phyloP scores from a whole-genome alignment of 2,329 filamentous ascomycete genomes.

The Chrysosporium keratinophilum region DNA sequence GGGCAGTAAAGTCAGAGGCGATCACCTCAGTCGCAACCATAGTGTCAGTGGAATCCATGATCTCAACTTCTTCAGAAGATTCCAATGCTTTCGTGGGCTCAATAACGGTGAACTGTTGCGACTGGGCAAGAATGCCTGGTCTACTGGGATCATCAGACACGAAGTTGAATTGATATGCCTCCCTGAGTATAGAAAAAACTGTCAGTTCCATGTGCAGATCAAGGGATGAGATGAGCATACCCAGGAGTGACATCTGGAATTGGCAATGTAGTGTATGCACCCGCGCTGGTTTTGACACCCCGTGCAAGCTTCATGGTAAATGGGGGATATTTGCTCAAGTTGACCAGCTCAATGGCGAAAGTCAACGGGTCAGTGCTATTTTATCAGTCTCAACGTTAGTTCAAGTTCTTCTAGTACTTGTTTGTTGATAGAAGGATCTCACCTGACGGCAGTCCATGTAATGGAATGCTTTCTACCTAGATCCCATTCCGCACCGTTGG shows the following conservation, averaged over 20 bases:
- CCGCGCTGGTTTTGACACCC: slow-evolving; percentile 28
- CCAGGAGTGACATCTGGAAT: slow-evolving; percentile 3
- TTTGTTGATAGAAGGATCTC: slow-evolving; percentile 6
- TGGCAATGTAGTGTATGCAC: slow-evolving; percentile 11
- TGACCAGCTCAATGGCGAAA: slow-evolving; percentile 36
- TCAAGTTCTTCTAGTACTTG: not conserved
- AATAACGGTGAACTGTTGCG: slow-evolving; percentile 26
- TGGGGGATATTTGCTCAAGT: slow-evolving; percentile 29
- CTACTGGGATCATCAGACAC: slow-evolving; percentile 26
- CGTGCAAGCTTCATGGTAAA: slow-evolving; percentile 26
- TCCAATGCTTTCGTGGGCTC: not conserved
- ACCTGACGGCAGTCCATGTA: slow-evolving; percentile 33
- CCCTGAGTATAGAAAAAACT: slow-evolving; percentile 16
- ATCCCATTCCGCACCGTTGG: slow-evolving; percentile 26
- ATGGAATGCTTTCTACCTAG: slow-evolving; percentile 31
- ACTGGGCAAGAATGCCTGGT: slow-evolving; percentile 36
- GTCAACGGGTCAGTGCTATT: slow-evolving; percentile 33
- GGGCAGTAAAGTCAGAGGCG: not conserved
- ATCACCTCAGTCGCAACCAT: not conserved
- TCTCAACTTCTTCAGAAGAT: not conserved
- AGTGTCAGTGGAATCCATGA: not conserved
- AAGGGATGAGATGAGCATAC: slow-evolving; percentile 1
- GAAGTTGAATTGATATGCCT: slow-evolving; percentile 37
- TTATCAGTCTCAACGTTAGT: slow-evolving; percentile 1
- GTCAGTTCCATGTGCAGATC: not conserved